Conservation (phyloP, 1,284 basidiomycete genomes). For the Laetiporus sulphureus region DNA sequence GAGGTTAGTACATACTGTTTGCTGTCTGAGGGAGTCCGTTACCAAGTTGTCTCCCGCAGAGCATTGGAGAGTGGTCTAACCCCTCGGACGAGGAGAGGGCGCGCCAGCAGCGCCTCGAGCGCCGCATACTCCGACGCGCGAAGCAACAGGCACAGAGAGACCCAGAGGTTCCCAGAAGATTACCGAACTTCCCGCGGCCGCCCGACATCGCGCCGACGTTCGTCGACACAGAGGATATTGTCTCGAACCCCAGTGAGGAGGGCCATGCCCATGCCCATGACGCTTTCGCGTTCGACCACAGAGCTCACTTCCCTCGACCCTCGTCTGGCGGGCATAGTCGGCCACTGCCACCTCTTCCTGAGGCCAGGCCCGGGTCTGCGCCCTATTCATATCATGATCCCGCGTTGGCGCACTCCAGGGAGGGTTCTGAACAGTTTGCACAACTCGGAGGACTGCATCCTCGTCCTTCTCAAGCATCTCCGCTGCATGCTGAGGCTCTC, state of each 20-base stretch:
- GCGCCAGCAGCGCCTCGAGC: constrained; percentile 55
- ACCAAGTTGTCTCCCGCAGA: constrained; percentile 33
- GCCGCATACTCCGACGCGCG: constrained; percentile 45
- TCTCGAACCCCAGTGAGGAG: constrained; percentile 81
- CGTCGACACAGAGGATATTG: constrained; percentile 53
- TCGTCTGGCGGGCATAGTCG: constrained; percentile 26
- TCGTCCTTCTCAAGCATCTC: constrained; percentile 15
- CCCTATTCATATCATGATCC: constrained; percentile 57
- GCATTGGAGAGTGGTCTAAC: constrained; percentile 83
- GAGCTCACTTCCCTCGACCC: constrained; percentile 18
- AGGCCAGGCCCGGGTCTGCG: constrained; percentile 57
- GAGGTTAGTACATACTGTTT: constrained; percentile 38
- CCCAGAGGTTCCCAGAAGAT: constrained; percentile 50
- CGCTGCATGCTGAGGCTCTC: constrained; percentile 35
- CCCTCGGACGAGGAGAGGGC: constrained; percentile 81
- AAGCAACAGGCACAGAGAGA: constrained; percentile 33
- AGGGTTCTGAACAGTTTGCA: constrained; percentile 34
- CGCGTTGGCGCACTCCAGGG: constrained; percentile 57
- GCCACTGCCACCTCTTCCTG: constrained; percentile 53
- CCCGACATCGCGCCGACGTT: constrained; percentile 32
- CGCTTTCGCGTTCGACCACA: constrained; percentile 28
- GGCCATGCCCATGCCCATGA: constrained; percentile 34
- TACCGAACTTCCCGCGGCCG: constrained; percentile 74
- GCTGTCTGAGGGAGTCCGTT: background rate
- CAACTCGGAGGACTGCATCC: constrained; percentile 16